Conservation (phyloP, 2,329 filamentous ascomycete genomes). For the Pyrenochaeta sp. region DNA sequence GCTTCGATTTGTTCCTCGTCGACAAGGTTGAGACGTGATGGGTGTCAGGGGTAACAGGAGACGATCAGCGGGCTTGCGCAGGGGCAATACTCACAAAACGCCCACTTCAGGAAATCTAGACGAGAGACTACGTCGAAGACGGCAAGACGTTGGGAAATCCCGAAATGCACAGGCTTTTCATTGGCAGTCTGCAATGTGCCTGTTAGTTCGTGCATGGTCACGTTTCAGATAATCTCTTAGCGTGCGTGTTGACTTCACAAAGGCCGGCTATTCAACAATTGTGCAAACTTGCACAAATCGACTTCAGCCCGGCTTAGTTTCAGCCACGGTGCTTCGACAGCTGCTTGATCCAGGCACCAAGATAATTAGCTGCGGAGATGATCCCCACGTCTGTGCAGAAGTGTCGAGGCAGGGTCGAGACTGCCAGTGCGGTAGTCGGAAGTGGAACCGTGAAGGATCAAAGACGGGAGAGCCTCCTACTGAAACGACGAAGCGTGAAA, state of each 20-base stretch:
- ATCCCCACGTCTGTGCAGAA: slow-evolving; percentile 22
- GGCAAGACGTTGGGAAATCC: slow-evolving; percentile 16
- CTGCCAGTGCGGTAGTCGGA: slow-evolving; percentile 10
- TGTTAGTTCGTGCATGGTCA: slow-evolving; percentile 19
- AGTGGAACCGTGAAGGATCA: slow-evolving; percentile 17
- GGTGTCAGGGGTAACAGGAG: slow-evolving; percentile 30
- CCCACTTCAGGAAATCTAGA: slow-evolving; percentile 26
- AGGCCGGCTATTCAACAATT: slow-evolving; percentile 12
- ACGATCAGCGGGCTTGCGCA: slow-evolving; percentile 33
- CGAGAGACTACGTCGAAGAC: slow-evolving; percentile 18
- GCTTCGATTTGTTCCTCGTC: slow-evolving; percentile 26
- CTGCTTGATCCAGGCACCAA: slow-evolving; percentile 15
- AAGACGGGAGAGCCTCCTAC: slow-evolving; percentile 20
- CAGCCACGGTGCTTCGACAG: slow-evolving; percentile 24
- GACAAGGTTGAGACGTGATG: slow-evolving; percentile 22
- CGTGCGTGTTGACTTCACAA: slow-evolving; percentile 18
- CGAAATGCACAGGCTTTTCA: slow-evolving; percentile 6
- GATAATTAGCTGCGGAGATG: slow-evolving; percentile 15
- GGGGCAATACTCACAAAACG: slow-evolving; percentile 24
- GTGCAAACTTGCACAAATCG: slow-evolving; percentile 27
- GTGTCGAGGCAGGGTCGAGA: slow-evolving; percentile 26
- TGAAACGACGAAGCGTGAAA: slow-evolving; percentile 26
- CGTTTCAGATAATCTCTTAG: slow-evolving; percentile 32
- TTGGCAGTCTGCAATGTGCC: slow-evolving; percentile 19
- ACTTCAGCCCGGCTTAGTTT: slow-evolving; percentile 19